These are phyloP conservation scores for Scedosporium aurantiacum DNA, from an alignment of 2,329 filamentous ascomycete genomes.

Conservation along the genomic window DNA sequence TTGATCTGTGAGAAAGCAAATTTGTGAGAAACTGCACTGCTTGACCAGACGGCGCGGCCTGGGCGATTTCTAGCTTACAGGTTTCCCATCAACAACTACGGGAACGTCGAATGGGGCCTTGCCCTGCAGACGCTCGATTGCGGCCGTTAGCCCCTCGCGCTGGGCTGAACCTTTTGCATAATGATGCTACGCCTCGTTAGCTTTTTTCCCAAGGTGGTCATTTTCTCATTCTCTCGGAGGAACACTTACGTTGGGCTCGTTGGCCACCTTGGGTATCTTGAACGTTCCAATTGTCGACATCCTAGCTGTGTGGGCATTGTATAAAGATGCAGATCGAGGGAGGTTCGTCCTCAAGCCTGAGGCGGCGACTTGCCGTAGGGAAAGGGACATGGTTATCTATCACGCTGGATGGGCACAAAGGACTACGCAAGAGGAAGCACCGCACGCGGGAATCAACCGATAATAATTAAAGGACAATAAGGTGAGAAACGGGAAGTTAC, in stretches of 20 bases:
- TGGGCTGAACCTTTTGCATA: constrained; percentile 77
- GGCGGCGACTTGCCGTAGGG: background rate
- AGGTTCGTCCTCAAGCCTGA: background rate
- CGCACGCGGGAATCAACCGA: background rate
- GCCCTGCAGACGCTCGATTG: constrained; percentile 58
- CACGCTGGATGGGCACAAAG: too few species aligned
- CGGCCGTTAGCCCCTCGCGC: constrained; percentile 62
- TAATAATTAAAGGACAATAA: background rate
- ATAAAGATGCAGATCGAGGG: background rate
- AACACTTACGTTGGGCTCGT: constrained; percentile 87
- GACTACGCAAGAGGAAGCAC: too few species aligned
- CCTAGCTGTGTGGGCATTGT: background rate
- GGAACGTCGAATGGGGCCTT: constrained; percentile 67
- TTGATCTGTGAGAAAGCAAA: constrained; percentile 42
- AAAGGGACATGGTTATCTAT: background rate
- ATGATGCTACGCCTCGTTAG: constrained; percentile 54
- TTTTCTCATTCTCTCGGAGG: background rate
- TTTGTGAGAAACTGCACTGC: background rate
- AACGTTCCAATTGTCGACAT: constrained; percentile 63
- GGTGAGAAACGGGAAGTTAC: too few species aligned
- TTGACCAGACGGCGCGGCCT: background rate
- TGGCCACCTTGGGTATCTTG: constrained; percentile 75
- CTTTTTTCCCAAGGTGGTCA: background rate
- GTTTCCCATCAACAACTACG: constrained; percentile 70
- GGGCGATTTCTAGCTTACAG: constrained; percentile 35